phyloP scores from a whole-genome alignment of 2,329 filamentous ascomycete genomes.

The Trichoderma asperellum region DNA sequence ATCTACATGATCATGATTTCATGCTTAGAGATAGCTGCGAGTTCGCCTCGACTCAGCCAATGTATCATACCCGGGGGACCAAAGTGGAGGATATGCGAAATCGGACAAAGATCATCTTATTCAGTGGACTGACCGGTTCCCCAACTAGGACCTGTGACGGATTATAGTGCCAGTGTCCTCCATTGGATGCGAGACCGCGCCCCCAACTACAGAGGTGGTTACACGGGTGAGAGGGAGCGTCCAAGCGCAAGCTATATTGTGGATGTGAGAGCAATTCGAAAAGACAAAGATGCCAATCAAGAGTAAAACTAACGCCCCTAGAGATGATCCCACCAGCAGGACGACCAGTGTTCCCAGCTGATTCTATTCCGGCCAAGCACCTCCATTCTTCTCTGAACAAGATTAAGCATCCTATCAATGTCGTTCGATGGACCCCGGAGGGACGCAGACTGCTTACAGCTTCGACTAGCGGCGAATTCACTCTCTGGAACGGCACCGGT shows the following conservation, averaged over 20 bases:
- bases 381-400: constrained; percentile 98
- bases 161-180: constrained; percentile 87
- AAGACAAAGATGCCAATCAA: background rate
- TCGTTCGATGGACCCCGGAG: constrained; percentile 97
- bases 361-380: constrained; percentile 91
- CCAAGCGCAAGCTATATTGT: constrained; percentile 89
- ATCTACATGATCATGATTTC: background rate
- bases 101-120: background rate
- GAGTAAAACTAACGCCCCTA: constrained; percentile 31
- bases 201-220: constrained; percentile 69
- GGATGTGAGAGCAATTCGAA: constrained; percentile 59
- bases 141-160: constrained; percentile 77
- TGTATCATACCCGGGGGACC: background rate
- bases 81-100: too few relatives aligned
- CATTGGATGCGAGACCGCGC: constrained; percentile 87
- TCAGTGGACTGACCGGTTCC: background rate
- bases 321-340: constrained; percentile 88
- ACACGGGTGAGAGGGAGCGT: constrained; percentile 76
- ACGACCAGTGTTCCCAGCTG: constrained; percentile 72
- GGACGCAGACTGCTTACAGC: constrained; percentile 89
- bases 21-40: background rate
- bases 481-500: constrained; percentile 96
- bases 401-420: constrained; percentile 95
- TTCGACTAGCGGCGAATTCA: constrained; percentile 96
- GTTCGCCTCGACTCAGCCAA: background rate